Evolutionary conservation across 2,329 filamentous ascomycete genomes (phyloP).

Genomic region (Exophiala sp.): DNA sequence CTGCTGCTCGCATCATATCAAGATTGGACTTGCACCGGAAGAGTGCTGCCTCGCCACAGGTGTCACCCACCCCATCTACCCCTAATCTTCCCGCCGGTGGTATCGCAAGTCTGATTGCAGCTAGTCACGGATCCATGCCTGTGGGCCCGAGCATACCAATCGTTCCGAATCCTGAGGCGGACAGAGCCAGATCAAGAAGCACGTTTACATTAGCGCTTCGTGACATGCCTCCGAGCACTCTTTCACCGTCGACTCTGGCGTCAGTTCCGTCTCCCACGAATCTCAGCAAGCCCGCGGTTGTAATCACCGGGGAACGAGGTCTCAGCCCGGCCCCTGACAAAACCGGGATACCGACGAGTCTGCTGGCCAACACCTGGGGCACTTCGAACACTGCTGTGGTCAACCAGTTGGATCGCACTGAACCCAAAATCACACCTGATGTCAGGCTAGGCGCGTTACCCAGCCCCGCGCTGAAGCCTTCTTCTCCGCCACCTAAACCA

Average conservation of each 20-base stretch:
- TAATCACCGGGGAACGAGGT: slow-evolving; percentile 70
- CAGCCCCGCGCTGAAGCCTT: slow-evolving; percentile 19
- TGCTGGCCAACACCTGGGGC: slow-evolving; percentile 92
- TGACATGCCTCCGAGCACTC: slow-evolving; percentile 53
- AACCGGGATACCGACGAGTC: slow-evolving; percentile 71
- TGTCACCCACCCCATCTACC: slow-evolving; percentile 39
- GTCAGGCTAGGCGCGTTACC: slow-evolving; percentile 23
- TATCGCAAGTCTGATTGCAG: slow-evolving; percentile 78
- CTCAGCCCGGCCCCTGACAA: slow-evolving; percentile 58
- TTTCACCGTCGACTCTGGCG: slow-evolving; percentile 77
- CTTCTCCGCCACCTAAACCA: slow-evolving; percentile 20
- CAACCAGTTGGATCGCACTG: slow-evolving; percentile 54
- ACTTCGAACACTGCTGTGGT: slow-evolving; percentile 73
- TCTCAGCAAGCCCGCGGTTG: slow-evolving; percentile 77
- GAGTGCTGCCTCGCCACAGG: slow-evolving; percentile 50
- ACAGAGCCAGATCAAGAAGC: slow-evolving; percentile 34
- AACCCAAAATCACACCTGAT: slow-evolving; percentile 37
- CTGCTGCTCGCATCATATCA: slow-evolving; percentile 82
- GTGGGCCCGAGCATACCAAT: slow-evolving; percentile 47
- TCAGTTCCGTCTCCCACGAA: slow-evolving; percentile 78
- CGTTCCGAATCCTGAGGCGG: slow-evolving; percentile 34
- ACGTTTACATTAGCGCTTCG: slow-evolving; percentile 31
- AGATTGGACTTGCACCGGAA: slow-evolving; percentile 87
- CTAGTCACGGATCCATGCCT: slow-evolving; percentile 72
- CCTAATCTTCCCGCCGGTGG: slow-evolving; percentile 45